These are phyloP conservation scores for Thelonectria olida DNA, from an alignment of 2,329 filamentous ascomycete species.

Conservation along the genomic window DNA sequence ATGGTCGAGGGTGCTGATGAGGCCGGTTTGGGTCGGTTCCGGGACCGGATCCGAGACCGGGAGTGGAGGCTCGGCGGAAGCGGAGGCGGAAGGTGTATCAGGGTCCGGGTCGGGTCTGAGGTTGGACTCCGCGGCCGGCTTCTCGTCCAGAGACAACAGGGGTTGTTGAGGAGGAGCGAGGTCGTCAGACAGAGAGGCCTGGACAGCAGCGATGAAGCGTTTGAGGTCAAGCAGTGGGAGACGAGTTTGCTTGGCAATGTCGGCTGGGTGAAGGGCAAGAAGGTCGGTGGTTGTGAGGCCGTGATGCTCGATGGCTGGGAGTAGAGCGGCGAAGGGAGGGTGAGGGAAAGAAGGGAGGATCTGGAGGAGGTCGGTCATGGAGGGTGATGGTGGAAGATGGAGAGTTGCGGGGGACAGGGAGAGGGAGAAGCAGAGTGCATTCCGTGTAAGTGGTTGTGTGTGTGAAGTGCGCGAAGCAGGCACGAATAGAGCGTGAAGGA, in stretches of 20 bases:
- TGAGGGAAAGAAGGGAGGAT: constrained; percentile 84
- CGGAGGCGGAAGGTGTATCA: background rate
- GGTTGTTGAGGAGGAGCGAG: constrained; percentile 47
- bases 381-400: constrained; percentile 25
- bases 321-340: constrained; percentile 75
- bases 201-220: constrained; percentile 73
- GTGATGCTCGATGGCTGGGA: constrained; percentile 82
- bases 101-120: constrained; percentile 2
- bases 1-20: constrained; percentile 83
- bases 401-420: background rate
- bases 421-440: constrained; percentile 20
- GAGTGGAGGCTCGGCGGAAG: constrained; percentile 3
- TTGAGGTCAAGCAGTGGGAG: constrained; percentile 84
- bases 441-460: constrained; percentile 6
- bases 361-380: constrained; percentile 87
- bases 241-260: constrained; percentile 86
- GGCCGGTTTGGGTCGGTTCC: constrained; percentile 1
- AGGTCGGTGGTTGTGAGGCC: constrained; percentile 84
- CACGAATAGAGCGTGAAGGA: background rate
- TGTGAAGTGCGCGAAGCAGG: background rate
- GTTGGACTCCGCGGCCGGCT: background rate
- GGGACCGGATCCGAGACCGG: constrained; percentile 4
- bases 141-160: constrained; percentile 29
- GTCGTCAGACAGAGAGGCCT: constrained; percentile 73
- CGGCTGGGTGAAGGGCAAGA: constrained; percentile 81